These are phyloP conservation scores for Rhytidhysteron rufulum DNA, from an alignment of 2,329 filamentous ascomycete genomes.

Conservation along the genomic window DNA sequence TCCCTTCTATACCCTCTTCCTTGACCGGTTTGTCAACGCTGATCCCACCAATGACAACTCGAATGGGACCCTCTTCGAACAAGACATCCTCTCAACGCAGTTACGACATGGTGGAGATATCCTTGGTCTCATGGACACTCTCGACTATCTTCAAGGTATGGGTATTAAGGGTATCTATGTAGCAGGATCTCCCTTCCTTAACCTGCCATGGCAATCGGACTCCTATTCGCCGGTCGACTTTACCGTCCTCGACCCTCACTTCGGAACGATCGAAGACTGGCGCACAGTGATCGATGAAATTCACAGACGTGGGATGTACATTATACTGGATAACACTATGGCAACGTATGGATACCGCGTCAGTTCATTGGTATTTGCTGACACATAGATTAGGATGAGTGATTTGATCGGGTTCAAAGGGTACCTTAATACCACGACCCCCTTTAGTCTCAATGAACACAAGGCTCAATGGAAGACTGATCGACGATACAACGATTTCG, in stretches of 20 bases:
- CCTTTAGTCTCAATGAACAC: constrained; percentile 46
- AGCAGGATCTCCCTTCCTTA: constrained; percentile 59
- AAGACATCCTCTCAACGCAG: constrained; percentile 56
- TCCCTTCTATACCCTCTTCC: constrained; percentile 61
- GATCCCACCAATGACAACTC: constrained; percentile 60
- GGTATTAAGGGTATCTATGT: constrained; percentile 61
- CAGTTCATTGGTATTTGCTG: background rate
- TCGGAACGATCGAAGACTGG: constrained; percentile 56
- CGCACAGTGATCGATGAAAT: constrained; percentile 55
- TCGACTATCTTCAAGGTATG: constrained; percentile 62
- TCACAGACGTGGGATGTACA: constrained; percentile 59
- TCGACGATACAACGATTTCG: constrained; percentile 55
- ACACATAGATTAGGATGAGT: constrained; percentile 42
- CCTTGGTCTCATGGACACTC: constrained; percentile 51
- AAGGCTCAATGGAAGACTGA: constrained; percentile 53
- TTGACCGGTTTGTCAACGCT: constrained; percentile 62
- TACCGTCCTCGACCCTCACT: constrained; percentile 59
- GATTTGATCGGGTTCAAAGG: constrained; percentile 61
- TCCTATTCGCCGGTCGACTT: constrained; percentile 59
- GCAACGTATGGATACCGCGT: constrained; percentile 46
- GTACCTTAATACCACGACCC: constrained; percentile 55
- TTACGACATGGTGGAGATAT: constrained; percentile 61
- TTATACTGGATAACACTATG: constrained; percentile 62
- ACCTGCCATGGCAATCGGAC: constrained; percentile 59
- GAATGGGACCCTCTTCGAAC: constrained; percentile 57